Evolutionary conservation across 192 early-diverging fungal species (phyloP), one percentile per base, ranked within the genome.

Genomic region (Obelidium mucronatum): DNA sequence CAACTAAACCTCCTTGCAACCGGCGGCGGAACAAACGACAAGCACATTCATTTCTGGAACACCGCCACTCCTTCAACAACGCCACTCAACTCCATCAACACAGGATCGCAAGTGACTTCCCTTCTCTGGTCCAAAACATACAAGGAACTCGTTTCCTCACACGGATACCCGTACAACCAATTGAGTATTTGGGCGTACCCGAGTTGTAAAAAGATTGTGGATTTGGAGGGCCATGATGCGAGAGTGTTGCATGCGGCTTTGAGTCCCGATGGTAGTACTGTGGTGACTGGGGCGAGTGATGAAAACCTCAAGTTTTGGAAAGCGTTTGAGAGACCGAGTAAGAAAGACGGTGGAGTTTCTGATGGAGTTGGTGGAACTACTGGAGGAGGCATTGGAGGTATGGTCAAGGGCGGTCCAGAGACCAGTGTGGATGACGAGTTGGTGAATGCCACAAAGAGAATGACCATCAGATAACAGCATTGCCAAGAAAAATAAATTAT

Each of bases 251-350:
- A 79, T 48, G 76, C 85, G 17, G 80, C 86, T 0, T 4, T 87
- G 65, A 87, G 87, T 51, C 88, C 88, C 0, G 88, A 89, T 73
- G 88, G 88, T 17, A 75, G 82, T 53, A 87, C 80, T 19, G 82
- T 89, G 0, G 88, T 84, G 22, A 82, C 81, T 4, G 79, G 70
- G 26, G 87, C 86, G 2, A 54, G 71, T 0, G 88, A 89, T 74
- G 87, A 88, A 59, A 83, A 78, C 36, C 74, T 89, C 33, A 89
- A 89, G 80, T 87, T 89, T 69, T 89, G 88, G 88, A 87, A 82
- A 61, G 78, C 83, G 33, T 89, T 84, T 74, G 87, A 89, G 67
- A 72, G 70, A 52, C 67, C 59, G 17, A 68, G 52, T 0, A 83
- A 83, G 53, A 54, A 44, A 13, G 77, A 71, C 6, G 34, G 73